A percentile compares a stretch with the other conserved stretches of the same genome.
These are phyloP conservation scores for Torulaspora quercuum DNA, from an alignment of 805 yeast genomes.

Conservation along the genomic window DNA sequence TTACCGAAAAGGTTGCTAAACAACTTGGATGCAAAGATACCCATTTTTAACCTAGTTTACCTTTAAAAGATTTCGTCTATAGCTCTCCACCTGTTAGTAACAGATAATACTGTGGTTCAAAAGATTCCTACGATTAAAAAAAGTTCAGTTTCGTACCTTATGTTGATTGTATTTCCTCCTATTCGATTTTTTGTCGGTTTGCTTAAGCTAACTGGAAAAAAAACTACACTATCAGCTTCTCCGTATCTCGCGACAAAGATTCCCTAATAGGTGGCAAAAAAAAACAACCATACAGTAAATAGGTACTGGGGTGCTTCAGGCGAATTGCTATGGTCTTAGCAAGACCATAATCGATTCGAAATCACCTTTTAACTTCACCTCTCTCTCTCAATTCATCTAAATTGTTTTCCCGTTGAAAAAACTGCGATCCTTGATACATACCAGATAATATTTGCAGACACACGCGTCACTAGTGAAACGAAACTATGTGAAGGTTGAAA, in stretches of 20 bases:
- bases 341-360: too few relatives aligned
- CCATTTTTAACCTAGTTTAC: conserved; percentile 54
- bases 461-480: too few relatives aligned
- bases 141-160: too few relatives aligned
- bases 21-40: conserved; percentile 90
- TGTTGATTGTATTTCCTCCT: too few relatives aligned
- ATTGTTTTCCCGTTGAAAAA: background rate
- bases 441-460: conserved; percentile 3
- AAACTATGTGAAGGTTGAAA: conserved; percentile 1
- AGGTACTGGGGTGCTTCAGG: too few relatives aligned
- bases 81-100: conserved; percentile 8
- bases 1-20: conserved; percentile 94
- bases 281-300: conserved; percentile 1
- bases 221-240: background rate
- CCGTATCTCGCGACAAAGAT: conserved; percentile 1
- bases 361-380: too few relatives aligned
- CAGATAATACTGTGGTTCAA: too few relatives aligned
- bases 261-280: conserved; percentile 7
- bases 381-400: background rate
- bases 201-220: conserved; percentile 6
- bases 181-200: conserved; percentile 1
- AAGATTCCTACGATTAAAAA: too few relatives aligned
- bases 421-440: too few relatives aligned
- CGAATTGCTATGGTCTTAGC: too few relatives aligned
- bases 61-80: too few relatives aligned